These are phyloP conservation scores for Catharanthus roseus DNA, from an alignment of 257 asterid species.

Conservation along the genomic window DNA sequence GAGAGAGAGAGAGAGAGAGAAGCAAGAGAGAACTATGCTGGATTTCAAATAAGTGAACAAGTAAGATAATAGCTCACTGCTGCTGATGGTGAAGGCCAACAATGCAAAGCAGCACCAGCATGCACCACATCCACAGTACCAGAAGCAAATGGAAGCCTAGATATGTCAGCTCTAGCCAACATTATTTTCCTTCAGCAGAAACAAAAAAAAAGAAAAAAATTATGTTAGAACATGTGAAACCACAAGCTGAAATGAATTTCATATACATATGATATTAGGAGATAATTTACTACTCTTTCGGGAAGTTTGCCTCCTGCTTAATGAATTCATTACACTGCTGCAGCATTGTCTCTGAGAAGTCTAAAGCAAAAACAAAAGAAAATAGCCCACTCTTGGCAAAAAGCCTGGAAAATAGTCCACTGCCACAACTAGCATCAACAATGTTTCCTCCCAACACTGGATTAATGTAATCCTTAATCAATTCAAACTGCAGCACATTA, in stretches of 20 bases:
- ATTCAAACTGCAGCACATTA: constrained; percentile 56
- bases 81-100: constrained; percentile 90
- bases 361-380: constrained; percentile 68
- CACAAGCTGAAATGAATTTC: neutral
- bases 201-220: constrained; percentile 20
- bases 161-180: constrained; percentile 77
- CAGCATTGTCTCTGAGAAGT: constrained; percentile 78
- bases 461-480: constrained; percentile 58
- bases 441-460: constrained; percentile 82
- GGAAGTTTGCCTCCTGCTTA: constrained; percentile 64
- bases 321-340: constrained; percentile 70
- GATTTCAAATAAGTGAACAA: neutral
- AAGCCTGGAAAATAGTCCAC: constrained; percentile 75
- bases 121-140: constrained; percentile 73
- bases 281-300: constrained; percentile 42
- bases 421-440: constrained; percentile 89
- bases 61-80: constrained; percentile 43
- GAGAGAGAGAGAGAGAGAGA: neutral
- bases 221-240: neutral
- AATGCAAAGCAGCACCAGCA: constrained; percentile 96
- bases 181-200: constrained; percentile 48
- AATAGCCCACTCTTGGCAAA: constrained; percentile 74
- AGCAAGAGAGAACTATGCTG: neutral
- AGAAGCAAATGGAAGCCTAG: constrained; percentile 77
- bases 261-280: neutral